Evolutionary conservation across 2,329 filamentous ascomycete species (phyloP).

Genomic region (Samsoniella hepiali): DNA sequence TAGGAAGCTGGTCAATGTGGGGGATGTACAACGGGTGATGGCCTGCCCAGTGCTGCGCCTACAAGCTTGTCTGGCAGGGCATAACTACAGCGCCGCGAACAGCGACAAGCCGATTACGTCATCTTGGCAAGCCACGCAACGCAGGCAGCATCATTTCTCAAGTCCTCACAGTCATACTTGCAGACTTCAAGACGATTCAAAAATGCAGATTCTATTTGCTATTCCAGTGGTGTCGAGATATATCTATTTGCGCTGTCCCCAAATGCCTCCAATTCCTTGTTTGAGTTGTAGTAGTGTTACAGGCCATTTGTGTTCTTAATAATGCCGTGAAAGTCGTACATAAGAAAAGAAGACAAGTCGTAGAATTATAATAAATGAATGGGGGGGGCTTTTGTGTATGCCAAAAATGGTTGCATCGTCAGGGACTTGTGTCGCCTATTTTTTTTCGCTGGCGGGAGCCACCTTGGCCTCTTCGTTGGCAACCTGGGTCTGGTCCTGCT

Average conservation of each 20-base stretch:
- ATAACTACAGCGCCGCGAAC: neutral
- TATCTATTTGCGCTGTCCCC: slow-evolving; percentile 20
- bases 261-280: slow-evolving; percentile 16
- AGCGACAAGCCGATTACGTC: slow-evolving; percentile 12
- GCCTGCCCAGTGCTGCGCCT: neutral
- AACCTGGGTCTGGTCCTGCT: slow-evolving; percentile 27
- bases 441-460: slow-evolving; percentile 11
- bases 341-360: slow-evolving; percentile 20
- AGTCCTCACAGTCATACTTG: neutral
- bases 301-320: slow-evolving; percentile 14
- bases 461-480: neutral
- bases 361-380: slow-evolving; percentile 19
- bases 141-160: neutral
- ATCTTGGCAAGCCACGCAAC: slow-evolving; percentile 6
- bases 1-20: slow-evolving; percentile 8
- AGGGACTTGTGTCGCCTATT: slow-evolving; percentile 4
- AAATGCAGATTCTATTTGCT: slow-evolving; percentile 20
- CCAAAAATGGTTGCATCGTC: neutral
- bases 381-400: neutral
- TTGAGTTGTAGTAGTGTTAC: slow-evolving; percentile 18
- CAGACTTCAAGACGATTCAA: neutral
- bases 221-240: slow-evolving; percentile 19
- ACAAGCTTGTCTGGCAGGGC: neutral
- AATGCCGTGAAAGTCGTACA: slow-evolving; percentile 20
- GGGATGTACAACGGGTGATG: slow-evolving; percentile 1